A percentile compares a stretch with the other conserved stretches of the same genome.
Conservation (phyloP, 331 rosid genomes). For the Acacia pycnantha region DNA sequence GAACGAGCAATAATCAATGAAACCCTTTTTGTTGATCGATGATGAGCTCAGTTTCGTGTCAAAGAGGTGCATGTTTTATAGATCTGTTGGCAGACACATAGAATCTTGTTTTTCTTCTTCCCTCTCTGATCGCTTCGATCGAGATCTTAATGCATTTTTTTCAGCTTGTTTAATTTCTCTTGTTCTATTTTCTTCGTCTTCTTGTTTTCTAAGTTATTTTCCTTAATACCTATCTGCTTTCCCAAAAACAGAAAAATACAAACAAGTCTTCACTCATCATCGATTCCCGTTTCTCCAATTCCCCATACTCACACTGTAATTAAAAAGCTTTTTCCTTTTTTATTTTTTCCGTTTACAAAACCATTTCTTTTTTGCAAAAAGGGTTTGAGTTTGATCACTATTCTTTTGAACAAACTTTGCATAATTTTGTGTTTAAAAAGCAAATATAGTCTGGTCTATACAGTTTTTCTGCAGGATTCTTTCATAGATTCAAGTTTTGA, state of each 20-base stretch:
- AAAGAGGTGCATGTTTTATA: neutral
- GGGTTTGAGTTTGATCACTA: slow-evolving; percentile 15
- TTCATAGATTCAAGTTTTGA: slow-evolving; percentile 5
- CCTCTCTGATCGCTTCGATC: neutral
- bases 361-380: no score
- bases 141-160: neutral
- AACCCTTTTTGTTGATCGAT: neutral
- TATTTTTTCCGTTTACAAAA: no score
- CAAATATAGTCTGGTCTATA: neutral
- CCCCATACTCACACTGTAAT: neutral
- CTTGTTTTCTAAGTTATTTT: neutral
- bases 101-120: neutral
- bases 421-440: slow-evolving; percentile 18
- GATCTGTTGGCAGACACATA: neutral
- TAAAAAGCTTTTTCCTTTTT: slow-evolving; percentile 12
- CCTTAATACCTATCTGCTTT: neutral
- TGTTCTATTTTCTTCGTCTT: neutral
- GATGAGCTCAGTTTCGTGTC: neutral
- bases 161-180: neutral
- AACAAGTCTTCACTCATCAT: neutral
- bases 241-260: slow-evolving; percentile 6
- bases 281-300: slow-evolving; percentile 22
- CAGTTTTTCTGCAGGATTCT: neutral
- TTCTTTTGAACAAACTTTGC: neutral
- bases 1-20: neutral